Base-by-base conservation (phyloP, 1,284 basidiomycete genomes). In the Marasmius oreades region DNA sequence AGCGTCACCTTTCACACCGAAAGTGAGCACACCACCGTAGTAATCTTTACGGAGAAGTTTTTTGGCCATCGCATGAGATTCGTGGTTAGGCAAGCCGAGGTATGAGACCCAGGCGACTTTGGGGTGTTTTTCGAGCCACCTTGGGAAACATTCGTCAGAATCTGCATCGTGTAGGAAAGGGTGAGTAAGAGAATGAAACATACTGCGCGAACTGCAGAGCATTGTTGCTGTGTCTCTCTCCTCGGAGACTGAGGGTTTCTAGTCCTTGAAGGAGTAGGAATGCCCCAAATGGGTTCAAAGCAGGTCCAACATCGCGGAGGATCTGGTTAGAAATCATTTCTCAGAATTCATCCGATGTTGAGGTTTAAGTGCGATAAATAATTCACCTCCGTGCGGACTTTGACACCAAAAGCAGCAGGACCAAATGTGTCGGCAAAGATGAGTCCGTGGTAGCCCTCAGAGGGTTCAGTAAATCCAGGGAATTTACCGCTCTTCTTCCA, bases 181-280 rank as follows among this genome's bases (percentile, higher is more conserved):
- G 53, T 5, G 23, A 43, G 8, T 34, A 24, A 39, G 37, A 34
- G 14, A 11, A 11, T 31, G 20, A 31, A 42, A 69, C 76, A 23
- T 62, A 86, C 78, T 77, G 72, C 0, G 93, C 92, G 5, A 95
- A 77, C 0, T 80, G 80, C 2, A 94, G 76, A 0, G 90, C 84
- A 59, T 93, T 95, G 42, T 86, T 79, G 36, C 79, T 81, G 66
- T 94, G 92, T 56, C 92, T 73, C 72, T 93, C 82, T 1, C 79
- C 85, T 14, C 93, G 81, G 56, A 95, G 76, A 63, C 85, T 88
- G 55, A 95, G 82, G 2, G 93, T 95, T 74, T 95, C 93, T 44
- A 95, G 76, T 56, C 93, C 93, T 67, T 92, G 89, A 24, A 95
- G 73, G n/a, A 93, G 78, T 51, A 92, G 77, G 78, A 93, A 93